These are phyloP conservation scores for Kodamaea sagamina DNA, from an alignment of 805 yeast species.

Conservation along the genomic window DNA sequence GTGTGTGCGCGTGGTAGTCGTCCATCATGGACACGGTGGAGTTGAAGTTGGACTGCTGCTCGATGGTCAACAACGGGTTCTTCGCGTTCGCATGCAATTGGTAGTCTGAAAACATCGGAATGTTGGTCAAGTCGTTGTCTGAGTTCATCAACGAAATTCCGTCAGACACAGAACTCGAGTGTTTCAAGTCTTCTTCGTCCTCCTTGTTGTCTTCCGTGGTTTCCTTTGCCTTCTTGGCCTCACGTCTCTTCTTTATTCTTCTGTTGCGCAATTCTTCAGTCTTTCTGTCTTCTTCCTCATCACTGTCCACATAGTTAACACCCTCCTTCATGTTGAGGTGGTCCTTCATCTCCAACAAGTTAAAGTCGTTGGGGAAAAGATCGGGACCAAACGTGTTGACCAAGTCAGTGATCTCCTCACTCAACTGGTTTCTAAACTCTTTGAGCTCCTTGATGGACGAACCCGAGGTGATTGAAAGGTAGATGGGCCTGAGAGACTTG, in stretches of 20 bases:
- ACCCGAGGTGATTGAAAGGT: slow-evolving; percentile 62
- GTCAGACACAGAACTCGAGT: slow-evolving; percentile 51
- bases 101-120: slow-evolving; percentile 63
- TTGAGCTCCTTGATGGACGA: slow-evolving; percentile 60
- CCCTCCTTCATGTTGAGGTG: slow-evolving; percentile 30
- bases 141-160: slow-evolving; percentile 65
- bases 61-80: slow-evolving; percentile 23
- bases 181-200: slow-evolving; percentile 14
- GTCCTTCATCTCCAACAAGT: slow-evolving; percentile 50
- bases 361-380: slow-evolving; percentile 79
- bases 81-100: slow-evolving; percentile 35
- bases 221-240: slow-evolving; percentile 19
- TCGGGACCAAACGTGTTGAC: slow-evolving; percentile 84
- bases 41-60: slow-evolving; percentile 27
- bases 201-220: slow-evolving; percentile 11
- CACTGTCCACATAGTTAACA: slow-evolving; percentile 40
- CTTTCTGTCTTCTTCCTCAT: slow-evolving; percentile 52
- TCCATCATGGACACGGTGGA: slow-evolving; percentile 37
- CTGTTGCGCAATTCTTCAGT: slow-evolving; percentile 50
- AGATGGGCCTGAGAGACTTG: slow-evolving; percentile 80
- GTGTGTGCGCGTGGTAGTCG: slow-evolving; percentile 27
- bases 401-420: slow-evolving; percentile 71
- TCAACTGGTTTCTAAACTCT: slow-evolving; percentile 58
- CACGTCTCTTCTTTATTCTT: slow-evolving; percentile 34
- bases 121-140: slow-evolving; percentile 59